Base-by-base conservation (phyloP, 176 grass and related monocot species). In the Juncus effusus region DNA sequence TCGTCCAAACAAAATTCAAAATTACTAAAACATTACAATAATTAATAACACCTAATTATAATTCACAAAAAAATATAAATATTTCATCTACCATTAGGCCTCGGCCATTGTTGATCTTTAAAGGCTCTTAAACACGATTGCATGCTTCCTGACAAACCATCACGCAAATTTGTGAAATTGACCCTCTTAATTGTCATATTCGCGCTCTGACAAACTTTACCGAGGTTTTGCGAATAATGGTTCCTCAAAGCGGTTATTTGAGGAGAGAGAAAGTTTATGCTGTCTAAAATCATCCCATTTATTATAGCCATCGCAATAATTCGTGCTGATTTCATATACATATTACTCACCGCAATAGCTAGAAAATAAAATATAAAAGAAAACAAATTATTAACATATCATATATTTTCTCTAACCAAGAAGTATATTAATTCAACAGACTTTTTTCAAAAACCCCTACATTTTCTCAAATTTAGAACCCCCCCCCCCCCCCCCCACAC, bases 61-160 rank as follows among this genome's bases (percentile, higher is more conserved):
- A 13, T 9, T 57, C 14, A 57, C 13, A 57, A 57, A 57, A 57
- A 13, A 57, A 57, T 11, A 13, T 4, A 13, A 70, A 54, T 6
- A 19, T 10, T 14, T 80, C 61, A 79, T 65, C 41, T 40, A 50
- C 13, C 51, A 42, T 71, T 71, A 19, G 36, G 38, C 14, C 61
- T 78, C 62, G 82, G 91, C 87, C 87, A 83, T 8, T 76, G 51
- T 53, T 88, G 76, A 69, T 91, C 75, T 79, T 74, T 96, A 62
- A 91, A 88, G 52, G 87, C 74, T 77, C 54, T 86, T 47, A 91
- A 78, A 74, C 74, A 85, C 39, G 93, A 91, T 62, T 37, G 59
- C 38, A 96, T 88, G 38, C 74, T 74, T 61, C 67, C 83, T 51
- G 84, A 86, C 36, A 88, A 37, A 2, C 59, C 69, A 36, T 76